Base-by-base conservation (phyloP, 345 rosid species). In the Gossypioides kirkii region DNA sequence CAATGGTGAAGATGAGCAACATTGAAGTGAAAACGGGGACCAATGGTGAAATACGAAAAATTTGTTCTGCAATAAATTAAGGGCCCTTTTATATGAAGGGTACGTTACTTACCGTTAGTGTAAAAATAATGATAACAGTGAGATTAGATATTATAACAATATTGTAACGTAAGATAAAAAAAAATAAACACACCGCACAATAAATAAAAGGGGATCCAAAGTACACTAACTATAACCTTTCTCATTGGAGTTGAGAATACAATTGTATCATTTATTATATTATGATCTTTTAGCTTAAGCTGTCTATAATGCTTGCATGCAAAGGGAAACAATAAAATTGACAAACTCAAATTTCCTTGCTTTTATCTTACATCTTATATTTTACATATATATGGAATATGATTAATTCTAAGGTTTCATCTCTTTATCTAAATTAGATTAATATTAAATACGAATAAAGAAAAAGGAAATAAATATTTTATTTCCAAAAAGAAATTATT, bases 1-100 rank as follows among this genome's bases (percentile, higher is more conserved):
- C 71, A 8, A 67, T 67, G 71, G 56, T 67, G 4, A 66, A 66
- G 70, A 66, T 66, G 70, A 45, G 70, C 12, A 66, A 66, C 54
- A 66, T 23, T 14, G 12, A 7, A 1, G 55, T 66, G 54, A 66
- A 66, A 3, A 66, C 41, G 16, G 55, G 55, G 1, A 23, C 10
- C 14, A 13, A 23, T 6, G 55, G 55, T 14, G 55, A 66, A 46
- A 66, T 66, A 5, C 36, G 55, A 17, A 66, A 14, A 46, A 14
- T 66, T 12, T 66, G 70, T 23, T 66, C 55, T 14, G 53, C 18
- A 32, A 32, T 5, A 32, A 32, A 5, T 32, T 6, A 32, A 32
- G 14, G n/a, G n/a, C n/a, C n/a, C n/a, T n/a, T n/a, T n/a, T n/a
- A n/a, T n/a, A n/a, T n/a, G n/a, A n/a, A n/a, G n/a, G n/a, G n/a